phyloP scores from a whole-genome alignment of 441 rosid species.

The Pelargonium fulgidum region DNA sequence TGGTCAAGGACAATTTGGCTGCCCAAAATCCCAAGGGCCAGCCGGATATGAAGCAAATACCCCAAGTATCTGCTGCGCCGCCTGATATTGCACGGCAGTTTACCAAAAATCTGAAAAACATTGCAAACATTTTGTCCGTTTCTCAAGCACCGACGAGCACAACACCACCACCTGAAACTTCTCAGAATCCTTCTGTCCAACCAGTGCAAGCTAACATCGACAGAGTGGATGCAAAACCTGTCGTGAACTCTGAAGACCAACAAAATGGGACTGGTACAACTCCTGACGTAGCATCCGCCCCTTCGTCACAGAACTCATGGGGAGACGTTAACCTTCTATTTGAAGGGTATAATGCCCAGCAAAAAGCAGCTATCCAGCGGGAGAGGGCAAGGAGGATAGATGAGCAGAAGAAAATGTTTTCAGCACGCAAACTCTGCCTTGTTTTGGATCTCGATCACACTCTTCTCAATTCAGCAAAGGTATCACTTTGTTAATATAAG shows the following conservation, averaged over 20 bases:
- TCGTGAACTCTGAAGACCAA: constrained; percentile 34
- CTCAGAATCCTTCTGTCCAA: constrained; percentile 38
- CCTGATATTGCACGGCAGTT: constrained; percentile 42
- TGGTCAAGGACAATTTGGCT: constrained; percentile 30
- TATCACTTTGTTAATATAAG: constrained; percentile 18
- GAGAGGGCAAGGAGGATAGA: constrained; percentile 90
- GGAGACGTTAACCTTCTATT: constrained; percentile 86
- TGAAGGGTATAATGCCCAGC: constrained; percentile 82
- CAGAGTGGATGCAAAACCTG: constrained; percentile 28
- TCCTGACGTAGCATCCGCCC: constrained; percentile 33
- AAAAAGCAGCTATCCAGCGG: constrained; percentile 85
- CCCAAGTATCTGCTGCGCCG: constrained; percentile 32
- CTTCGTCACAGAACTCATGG: constrained; percentile 56
- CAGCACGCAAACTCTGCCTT: constrained; percentile 80
- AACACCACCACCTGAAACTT: constrained; percentile 19
- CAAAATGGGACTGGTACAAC: constrained; percentile 30
- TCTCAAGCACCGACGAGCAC: constrained; percentile 45
- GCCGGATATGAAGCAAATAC: constrained; percentile 31
- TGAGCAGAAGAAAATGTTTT: constrained; percentile 94
- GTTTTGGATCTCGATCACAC: constrained; percentile 98
- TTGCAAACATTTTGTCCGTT: constrained; percentile 52
- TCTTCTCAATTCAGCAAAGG: constrained; percentile 99
- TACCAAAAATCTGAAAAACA: constrained; percentile 18
- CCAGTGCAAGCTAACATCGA: constrained; percentile 33
- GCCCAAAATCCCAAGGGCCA: constrained; percentile 33